These are phyloP conservation scores for Microdochium trichocladiopsis DNA, from an alignment of 2,329 filamentous ascomycete species.

Conservation along the genomic window DNA sequence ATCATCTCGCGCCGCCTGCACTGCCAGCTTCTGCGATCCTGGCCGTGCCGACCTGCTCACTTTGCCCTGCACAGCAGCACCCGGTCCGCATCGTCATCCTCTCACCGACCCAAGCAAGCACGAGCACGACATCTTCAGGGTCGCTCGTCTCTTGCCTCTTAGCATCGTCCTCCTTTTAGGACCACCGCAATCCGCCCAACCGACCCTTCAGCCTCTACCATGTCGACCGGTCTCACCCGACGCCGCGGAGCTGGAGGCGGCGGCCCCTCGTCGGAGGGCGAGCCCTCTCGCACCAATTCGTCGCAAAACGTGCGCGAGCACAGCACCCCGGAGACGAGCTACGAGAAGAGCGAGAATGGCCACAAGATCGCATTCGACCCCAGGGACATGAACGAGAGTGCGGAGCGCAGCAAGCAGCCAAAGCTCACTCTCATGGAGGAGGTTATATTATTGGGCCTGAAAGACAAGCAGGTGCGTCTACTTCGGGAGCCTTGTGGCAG, in stretches of 20 bases:
- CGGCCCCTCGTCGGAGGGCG: slow-evolving; percentile 40
- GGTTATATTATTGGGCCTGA: slow-evolving; percentile 86
- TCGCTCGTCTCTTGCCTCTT: neutral
- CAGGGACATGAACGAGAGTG: slow-evolving; percentile 93
- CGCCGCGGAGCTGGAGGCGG: slow-evolving; percentile 62
- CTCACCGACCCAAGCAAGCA: neutral
- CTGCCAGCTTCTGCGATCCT: neutral
- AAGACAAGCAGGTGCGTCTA: slow-evolving; percentile 84
- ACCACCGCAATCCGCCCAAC: neutral
- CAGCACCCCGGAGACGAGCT: slow-evolving; percentile 67
- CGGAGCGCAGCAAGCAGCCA: slow-evolving; percentile 93
- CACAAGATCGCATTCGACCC: slow-evolving; percentile 99
- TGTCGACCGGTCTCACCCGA: slow-evolving; percentile 51
- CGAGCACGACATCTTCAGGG: neutral
- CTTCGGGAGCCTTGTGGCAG: neutral
- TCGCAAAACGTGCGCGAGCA: slow-evolving; percentile 43
- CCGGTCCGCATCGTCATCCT: neutral
- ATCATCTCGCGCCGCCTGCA: neutral
- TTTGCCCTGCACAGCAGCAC: neutral
- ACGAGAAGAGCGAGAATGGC: slow-evolving; percentile 87
- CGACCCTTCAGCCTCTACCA: slow-evolving; percentile 17
- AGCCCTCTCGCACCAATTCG: slow-evolving; percentile 46
- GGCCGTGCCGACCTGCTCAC: neutral
- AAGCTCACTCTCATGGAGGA: slow-evolving; percentile 99
- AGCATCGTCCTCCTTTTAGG: neutral